These are phyloP conservation scores for Lagenaria siceraria DNA, from an alignment of 306 rosid genomes.

Conservation along the genomic window DNA sequence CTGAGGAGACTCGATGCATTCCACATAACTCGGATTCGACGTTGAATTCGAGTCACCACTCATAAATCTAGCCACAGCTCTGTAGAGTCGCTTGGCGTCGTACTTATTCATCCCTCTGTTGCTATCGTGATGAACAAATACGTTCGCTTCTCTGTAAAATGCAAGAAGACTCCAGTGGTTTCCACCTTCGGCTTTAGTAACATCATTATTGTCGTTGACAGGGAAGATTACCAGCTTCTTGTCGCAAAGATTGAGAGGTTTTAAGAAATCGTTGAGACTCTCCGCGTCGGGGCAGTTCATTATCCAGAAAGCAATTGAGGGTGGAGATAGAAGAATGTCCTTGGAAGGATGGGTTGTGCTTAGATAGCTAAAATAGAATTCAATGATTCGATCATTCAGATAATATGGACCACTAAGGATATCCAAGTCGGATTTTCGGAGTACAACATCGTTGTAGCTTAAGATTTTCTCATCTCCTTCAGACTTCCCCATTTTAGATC, in stretches of 20 bases:
- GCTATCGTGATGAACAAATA: conserved; percentile 77
- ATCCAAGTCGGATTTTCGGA: conserved; percentile 61
- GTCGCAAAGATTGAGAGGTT: conserved; percentile 51
- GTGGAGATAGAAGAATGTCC: conserved; percentile 55
- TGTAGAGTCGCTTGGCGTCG: conserved; percentile 45
- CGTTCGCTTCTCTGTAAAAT: conserved; percentile 39
- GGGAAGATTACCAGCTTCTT: conserved; percentile 60
- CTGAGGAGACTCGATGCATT: conserved; percentile 44
- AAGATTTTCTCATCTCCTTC: conserved; percentile 58
- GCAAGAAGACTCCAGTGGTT: conserved; percentile 88
- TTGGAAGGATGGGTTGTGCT: conserved; percentile 31
- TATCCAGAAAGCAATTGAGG: conserved; percentile 81
- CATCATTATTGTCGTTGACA: conserved; percentile 60
- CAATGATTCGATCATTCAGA: conserved; percentile 73
- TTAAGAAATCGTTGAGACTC: conserved; percentile 46
- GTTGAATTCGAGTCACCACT: conserved; percentile 18
- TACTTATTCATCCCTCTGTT: conserved; percentile 21
- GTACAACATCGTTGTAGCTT: conserved; percentile 81
- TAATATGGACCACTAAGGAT: conserved; percentile 61
- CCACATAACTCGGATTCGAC: conserved; percentile 25
- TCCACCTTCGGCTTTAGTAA: conserved; percentile 64
- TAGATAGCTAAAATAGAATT: conserved; percentile 66
- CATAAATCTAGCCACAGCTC: conserved; percentile 35
- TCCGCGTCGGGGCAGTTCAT: conserved; percentile 41
- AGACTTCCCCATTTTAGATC: conserved; percentile 4